Percentiles rank a stretch among this genome's conserved stretches.
Evolutionary conservation across 345 rosid species (phyloP).

Genomic region (Brassica napus): DNA sequence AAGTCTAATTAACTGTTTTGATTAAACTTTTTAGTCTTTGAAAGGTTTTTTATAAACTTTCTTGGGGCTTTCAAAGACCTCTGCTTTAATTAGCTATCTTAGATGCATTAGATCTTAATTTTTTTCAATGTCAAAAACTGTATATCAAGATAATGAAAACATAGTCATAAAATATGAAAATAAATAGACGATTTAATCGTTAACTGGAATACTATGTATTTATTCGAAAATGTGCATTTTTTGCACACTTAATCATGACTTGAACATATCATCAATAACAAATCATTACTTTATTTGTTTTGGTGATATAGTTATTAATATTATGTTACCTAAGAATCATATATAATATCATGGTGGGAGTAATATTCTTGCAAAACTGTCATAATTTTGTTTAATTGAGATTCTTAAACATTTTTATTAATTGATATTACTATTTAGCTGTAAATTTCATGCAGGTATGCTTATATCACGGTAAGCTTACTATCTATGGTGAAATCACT

Average conservation of each 20-base stretch:
- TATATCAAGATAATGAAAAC: no score
- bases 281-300: no score
- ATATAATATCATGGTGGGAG: not conserved
- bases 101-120: no score
- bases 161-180: no score
- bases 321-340: not conserved
- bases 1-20: no score
- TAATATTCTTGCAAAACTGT: not conserved
- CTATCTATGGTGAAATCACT: not conserved
- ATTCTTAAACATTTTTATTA: not conserved
- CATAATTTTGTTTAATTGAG: not conserved
- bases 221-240: not conserved
- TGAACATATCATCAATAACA: not conserved
- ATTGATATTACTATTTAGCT: not conserved
- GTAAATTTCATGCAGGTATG: not conserved
- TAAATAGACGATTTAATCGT: no score
- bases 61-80: no score
- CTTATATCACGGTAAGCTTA: not conserved
- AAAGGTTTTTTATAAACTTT: no score
- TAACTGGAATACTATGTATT: not conserved
- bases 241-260: not conserved
- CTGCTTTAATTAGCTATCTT: no score
- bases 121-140: no score
- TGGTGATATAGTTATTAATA: not conserved
- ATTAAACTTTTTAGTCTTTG: no score